Base-by-base conservation (phyloP, 208 protist genomes). In the Leishmania martiniquensis region DNA sequence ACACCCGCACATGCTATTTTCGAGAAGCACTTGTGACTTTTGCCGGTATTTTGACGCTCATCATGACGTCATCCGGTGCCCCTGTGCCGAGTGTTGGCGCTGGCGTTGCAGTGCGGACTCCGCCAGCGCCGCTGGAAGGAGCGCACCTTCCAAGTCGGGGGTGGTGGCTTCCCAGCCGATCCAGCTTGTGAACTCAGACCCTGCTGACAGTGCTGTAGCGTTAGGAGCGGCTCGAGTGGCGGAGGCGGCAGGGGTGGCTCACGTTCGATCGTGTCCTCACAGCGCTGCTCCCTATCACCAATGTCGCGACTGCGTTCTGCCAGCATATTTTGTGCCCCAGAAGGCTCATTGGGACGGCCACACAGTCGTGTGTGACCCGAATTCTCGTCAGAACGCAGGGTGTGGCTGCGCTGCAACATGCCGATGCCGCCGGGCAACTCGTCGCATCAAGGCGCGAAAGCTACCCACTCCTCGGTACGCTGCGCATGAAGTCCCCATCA, bases 401-500 rank as follows among this genome's bases (percentile, higher is more conserved):
- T 80, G 81, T 22, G 72, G 72, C 55, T 87, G 85, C 63, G 29
- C 47, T 25, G 17, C 44, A 34, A 45, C n/a, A 0, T 87, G 81
- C 65, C 71, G 45, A 4, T 89, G 82, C 42, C 83, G 81, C 44
- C 84, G 79, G 37, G 47, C 52, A 13, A 5, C 68, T 6, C 68
- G 76, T 65, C 79, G 77, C n/a, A 44, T n/a, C 47, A 55, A 72
- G 45, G 59, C 29, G 81, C 45, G 15, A 13, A 44, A 22, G 9
- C 13, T 17, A 10, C 15, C 62, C 22, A 78, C 15, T 20, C 67
- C 70, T 47, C 80, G 76, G 60, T 91, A 83, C 67, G 82, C 85
- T 52, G 74, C 87, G 25, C 71, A 86, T 47, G 87, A 89, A 20
- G 80, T 93, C 17, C 87, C 89, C 4, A 86, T 85, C 37, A 93